These are phyloP conservation scores for Jatropha podagrica DNA, from an alignment of 441 rosid species.

Conservation along the genomic window DNA sequence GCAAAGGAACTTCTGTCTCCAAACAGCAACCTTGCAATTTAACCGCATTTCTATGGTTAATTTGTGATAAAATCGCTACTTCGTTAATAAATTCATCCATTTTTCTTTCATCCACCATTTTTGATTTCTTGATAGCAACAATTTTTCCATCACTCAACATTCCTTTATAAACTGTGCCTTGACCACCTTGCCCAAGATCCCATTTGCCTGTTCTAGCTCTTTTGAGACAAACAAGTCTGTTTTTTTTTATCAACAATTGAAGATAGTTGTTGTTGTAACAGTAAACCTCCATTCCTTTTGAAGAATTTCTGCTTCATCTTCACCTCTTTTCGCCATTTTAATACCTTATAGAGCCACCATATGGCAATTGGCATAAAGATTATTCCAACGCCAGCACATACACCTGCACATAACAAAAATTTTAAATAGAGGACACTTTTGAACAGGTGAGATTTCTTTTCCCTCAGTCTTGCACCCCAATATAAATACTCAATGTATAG, in stretches of 20 bases:
- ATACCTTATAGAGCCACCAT: constrained; percentile 2
- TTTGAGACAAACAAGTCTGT: constrained; percentile 11
- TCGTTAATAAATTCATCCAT: constrained; percentile 11
- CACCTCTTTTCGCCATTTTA: background rate
- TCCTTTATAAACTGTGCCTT: constrained; percentile 3
- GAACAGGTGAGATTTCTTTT: no score
- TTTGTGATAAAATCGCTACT: constrained; percentile 7
- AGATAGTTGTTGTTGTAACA: constrained; percentile 8
- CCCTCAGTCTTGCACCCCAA: no score
- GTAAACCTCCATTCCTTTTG: constrained; percentile 14
- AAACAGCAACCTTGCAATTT: constrained; percentile 15
- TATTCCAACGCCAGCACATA: background rate
- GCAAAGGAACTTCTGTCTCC: constrained; percentile 15
- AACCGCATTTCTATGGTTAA: constrained; percentile 14
- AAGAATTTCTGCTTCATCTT: constrained; percentile 8
- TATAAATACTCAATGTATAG: no score
- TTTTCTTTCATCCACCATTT: constrained; percentile 6
- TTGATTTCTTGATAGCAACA: constrained; percentile 12
- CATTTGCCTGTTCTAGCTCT: constrained; percentile 13
- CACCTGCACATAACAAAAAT: background rate
- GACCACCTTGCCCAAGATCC: constrained; percentile 17
- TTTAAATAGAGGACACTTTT: no score
- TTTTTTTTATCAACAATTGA: background rate
- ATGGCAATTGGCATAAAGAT: background rate
- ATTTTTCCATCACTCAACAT: constrained; percentile 1